Evolutionary conservation across 2,329 filamentous ascomycete genomes (phyloP), one percentile per base, ranked within the genome.

Genomic region (Phaeomoniella chlamydospora): DNA sequence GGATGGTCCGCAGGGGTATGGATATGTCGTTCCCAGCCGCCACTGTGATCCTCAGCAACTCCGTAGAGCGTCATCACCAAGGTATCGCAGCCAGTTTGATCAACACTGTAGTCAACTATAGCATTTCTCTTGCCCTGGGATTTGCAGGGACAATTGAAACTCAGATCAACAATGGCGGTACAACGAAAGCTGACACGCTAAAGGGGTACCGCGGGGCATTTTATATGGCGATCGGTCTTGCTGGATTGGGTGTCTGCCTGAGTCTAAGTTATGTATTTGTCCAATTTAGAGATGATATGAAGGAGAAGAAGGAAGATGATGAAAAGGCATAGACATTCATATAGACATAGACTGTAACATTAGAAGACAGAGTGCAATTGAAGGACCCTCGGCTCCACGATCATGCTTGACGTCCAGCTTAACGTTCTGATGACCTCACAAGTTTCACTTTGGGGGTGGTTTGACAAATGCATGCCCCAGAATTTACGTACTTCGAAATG

Each of bases 81-180:
- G 68, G 67, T 4, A 57, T 70, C 12, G 65, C 65, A 2, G 66
- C 65, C 0, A 71, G 65, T 13, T 50, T 81, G 4, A 70, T 80
- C 18, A 74, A 68, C 39, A 80, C 75, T 0, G 61, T 77, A 9
- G 70, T 81, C 41, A 80, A 83, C 51, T 83, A 81, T 48, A 69
- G 68, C 39, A 80, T 82, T 19, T 73, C 72, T 1, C 52, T 81
- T 2, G 74, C 72, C 0, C 59, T 83, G 0, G 78, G 77, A 0
- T 67, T 83, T 32, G 76, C 76, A 0, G 76, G 74, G 0, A 80
- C 74, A 0, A 67, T 80, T 2, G 74, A 80, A 46, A 52, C 54
- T 1, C 51, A 69, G 32, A 56, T 67, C 17, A 58, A 59, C 19
- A 38, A 55, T 14, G 58, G 56, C 10, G 61, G 58, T 0, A 41